These are phyloP conservation scores for Mariannaea sp. DNA, from an alignment of 2,329 filamentous ascomycete species.

Conservation along the genomic window DNA sequence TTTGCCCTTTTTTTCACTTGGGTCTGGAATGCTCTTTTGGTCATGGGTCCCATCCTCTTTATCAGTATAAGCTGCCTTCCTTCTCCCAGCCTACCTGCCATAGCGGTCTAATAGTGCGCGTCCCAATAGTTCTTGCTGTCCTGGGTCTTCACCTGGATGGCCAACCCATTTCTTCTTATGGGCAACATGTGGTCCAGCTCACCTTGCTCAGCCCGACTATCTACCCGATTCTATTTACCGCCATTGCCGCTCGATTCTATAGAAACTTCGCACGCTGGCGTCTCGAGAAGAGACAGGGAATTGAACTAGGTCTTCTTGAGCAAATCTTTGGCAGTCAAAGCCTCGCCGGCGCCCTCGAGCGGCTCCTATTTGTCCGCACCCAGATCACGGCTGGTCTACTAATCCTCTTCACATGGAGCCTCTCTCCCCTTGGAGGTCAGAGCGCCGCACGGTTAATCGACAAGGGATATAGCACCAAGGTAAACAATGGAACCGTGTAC, in stretches of 20 bases:
- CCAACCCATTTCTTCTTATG: not conserved
- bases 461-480: not conserved
- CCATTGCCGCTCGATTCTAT: conserved; percentile 14
- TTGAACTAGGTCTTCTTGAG: conserved; percentile 13
- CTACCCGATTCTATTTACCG: conserved; percentile 22
- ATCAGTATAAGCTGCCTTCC: too few relatives aligned
- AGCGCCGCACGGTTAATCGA: conserved; percentile 6
- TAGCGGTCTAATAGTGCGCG: too few relatives aligned
- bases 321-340: conserved; percentile 23
- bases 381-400: not conserved
- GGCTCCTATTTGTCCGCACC: conserved; percentile 11
- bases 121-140: too few relatives aligned
- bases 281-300: conserved; percentile 7
- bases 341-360: conserved; percentile 11
- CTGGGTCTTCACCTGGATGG: not conserved
- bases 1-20: too few relatives aligned
- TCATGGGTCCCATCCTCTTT: too few relatives aligned
- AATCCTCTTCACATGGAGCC: conserved; percentile 6
- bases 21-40: too few relatives aligned
- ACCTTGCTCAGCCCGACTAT: conserved; percentile 5
- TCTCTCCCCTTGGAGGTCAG: conserved; percentile 21
- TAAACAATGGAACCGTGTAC: not conserved
- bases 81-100: too few relatives aligned
- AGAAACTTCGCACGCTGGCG: conserved; percentile 14
- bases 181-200: not conserved